Evolutionary conservation across 352 stramenopile genomes (phyloP).

Genomic region (Pythium plurisporium): DNA sequence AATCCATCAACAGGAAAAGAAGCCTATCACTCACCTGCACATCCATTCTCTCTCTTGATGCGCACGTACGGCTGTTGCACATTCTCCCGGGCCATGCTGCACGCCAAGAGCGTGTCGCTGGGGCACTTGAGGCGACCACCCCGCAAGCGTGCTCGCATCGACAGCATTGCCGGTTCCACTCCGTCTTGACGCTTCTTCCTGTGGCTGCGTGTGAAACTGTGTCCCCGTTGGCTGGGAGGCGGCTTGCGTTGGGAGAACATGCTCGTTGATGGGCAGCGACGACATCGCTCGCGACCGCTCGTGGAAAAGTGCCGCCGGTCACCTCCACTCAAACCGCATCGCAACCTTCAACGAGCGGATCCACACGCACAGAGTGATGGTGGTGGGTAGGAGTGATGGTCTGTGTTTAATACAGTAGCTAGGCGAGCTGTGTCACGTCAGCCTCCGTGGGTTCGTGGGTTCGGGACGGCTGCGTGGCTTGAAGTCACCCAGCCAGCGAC

Average conservation of each 20-base stretch:
- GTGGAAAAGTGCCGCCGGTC: constrained; percentile 3
- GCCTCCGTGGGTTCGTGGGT: not conserved
- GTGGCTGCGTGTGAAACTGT: not conserved
- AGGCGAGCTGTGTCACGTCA: not conserved
- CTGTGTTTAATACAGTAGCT: not conserved
- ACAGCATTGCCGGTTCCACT: too few relatives aligned
- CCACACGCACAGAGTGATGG: not conserved
- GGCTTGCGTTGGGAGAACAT: not conserved
- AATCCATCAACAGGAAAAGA: not conserved
- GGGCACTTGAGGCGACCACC: not conserved
- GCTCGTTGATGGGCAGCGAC: constrained; percentile 3
- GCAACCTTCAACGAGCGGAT: not conserved
- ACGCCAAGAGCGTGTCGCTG: not conserved
- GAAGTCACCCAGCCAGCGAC: not conserved
- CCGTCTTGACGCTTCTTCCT: too few relatives aligned
- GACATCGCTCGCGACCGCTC: constrained; percentile 1
- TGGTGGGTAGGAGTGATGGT: not conserved
- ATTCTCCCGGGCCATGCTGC: not conserved
- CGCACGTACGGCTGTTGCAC: not conserved
- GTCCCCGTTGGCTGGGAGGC: not conserved
- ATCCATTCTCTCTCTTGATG: constrained; percentile 1
- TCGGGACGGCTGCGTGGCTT: not conserved
- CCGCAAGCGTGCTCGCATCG: not conserved
- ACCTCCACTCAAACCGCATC: not conserved
- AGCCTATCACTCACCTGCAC: not conserved